phyloP scores from a whole-genome alignment of 163 green algal genomes.

The Chloroidium sp. region DNA sequence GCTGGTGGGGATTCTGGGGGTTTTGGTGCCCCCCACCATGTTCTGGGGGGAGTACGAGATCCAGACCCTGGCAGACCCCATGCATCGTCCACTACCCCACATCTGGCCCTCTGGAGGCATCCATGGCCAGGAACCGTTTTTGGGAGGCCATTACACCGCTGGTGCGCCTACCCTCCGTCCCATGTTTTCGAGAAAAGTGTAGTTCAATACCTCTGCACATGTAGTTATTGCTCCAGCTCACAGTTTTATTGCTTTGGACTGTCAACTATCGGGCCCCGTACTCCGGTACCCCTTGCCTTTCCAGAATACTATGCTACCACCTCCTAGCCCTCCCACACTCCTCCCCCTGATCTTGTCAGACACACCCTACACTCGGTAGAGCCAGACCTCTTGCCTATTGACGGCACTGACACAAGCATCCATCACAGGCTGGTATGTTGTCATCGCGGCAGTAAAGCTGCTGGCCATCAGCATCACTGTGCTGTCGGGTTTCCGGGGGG shows the following conservation, averaged over 20 bases:
- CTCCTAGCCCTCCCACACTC: too few species aligned
- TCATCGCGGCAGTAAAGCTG: slow-evolving; percentile 30
- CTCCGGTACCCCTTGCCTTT: too few species aligned
- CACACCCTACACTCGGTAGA: too few species aligned
- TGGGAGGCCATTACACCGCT: not conserved
- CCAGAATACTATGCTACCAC: too few species aligned
- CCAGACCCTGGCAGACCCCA: slow-evolving; percentile 25
- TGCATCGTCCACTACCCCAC: slow-evolving; percentile 27
- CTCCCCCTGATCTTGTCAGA: too few species aligned
- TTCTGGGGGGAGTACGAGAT: slow-evolving; percentile 56
- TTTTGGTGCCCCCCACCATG: slow-evolving; percentile 39
- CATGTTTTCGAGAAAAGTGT: not conserved
- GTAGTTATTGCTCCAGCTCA: too few species aligned
- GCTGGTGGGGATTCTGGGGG: slow-evolving; percentile 30
- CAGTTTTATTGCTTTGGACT: too few species aligned
- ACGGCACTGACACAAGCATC: too few species aligned
- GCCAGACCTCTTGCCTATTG: too few species aligned
- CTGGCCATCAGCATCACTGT: slow-evolving; percentile 40
- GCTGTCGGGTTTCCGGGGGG: slow-evolving; percentile 34
- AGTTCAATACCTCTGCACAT: not conserved
- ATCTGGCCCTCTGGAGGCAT: slow-evolving; percentile 41
- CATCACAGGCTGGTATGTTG: not conserved
- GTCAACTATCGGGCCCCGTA: too few species aligned
- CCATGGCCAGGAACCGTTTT: slow-evolving; percentile 16
- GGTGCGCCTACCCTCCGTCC: not conserved